These are phyloP conservation scores for Penicillium frequentans DNA, from an alignment of 2,329 filamentous ascomycete genomes.

Conservation along the genomic window DNA sequence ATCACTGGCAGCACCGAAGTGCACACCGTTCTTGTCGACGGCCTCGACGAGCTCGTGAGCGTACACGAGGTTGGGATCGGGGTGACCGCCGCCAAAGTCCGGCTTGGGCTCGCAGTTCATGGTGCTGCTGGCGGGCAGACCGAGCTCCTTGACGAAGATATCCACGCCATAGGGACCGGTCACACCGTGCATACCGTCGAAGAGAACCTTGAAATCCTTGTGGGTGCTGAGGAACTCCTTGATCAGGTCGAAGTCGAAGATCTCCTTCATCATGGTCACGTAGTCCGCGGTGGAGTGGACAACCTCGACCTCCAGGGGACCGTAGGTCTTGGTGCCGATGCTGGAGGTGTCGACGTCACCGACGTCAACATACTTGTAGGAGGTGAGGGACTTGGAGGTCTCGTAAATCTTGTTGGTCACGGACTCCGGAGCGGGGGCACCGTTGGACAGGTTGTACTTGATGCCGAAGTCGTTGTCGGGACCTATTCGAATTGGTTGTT, in stretches of 20 bases:
- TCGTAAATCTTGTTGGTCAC: conserved; percentile 99
- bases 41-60: conserved; percentile 91
- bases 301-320: conserved; percentile 87
- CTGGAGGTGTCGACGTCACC: conserved; percentile 80
- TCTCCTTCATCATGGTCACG: conserved; percentile 91
- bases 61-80: conserved; percentile 96
- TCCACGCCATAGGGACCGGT: conserved; percentile 93
- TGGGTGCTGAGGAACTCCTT: conserved; percentile 86
- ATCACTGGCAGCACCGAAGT: conserved; percentile 94
- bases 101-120: conserved; percentile 92
- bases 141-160: conserved; percentile 93
- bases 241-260: conserved; percentile 97
- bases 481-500: conserved; percentile 52
- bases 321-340: conserved; percentile 82
- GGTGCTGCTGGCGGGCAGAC: conserved; percentile 71
- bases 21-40: conserved; percentile 86
- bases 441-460: conserved; percentile 98
- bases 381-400: conserved; percentile 81
- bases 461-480: conserved; percentile 96
- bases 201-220: conserved; percentile 93
- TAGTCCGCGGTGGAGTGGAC: conserved; percentile 94
- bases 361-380: conserved; percentile 89
- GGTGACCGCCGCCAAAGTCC: conserved; percentile 96
- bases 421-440: conserved; percentile 89
- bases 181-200: conserved; percentile 91